Evolutionary conservation across 2,329 filamentous ascomycete species (phyloP), one percentile per base, ranked within the genome.

Genomic region (Ophiocordyceps robertsii): DNA sequence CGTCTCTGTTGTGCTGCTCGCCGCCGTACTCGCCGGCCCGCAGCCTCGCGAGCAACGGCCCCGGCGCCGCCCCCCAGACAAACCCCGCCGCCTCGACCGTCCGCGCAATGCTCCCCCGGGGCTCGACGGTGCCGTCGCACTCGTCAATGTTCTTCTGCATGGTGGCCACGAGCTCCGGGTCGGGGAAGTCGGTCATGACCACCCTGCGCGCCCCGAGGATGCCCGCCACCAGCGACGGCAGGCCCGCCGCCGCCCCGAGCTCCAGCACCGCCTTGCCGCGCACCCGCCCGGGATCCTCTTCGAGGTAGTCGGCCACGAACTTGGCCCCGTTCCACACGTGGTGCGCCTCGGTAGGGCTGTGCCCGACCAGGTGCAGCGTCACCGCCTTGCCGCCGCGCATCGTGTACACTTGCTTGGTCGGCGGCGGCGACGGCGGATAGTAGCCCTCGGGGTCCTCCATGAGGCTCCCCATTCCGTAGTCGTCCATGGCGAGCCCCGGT

Each of bases 241-340:
- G 71, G 0, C 88, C 90, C 1, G 86, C 86, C 13, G 86, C 90
- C 3, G 90, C 89, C 39, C 90, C 90, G 21, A 95, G 77, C 63
- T 95, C 90, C 9, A 95, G 75, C 2, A 95, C 75, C n/a, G 79
- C 78, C 56, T 77, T 80, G 49, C 64, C 71, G 13, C 63, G 55
- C n/a, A 94, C 71, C 5, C 85, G 70, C 9, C 61, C 54, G n/a
- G 78, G 72, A 49, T 78, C 69, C 36, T 74, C 65, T 62, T 95
- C 86, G 44, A 95, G 77, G 62, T 88, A 88, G 51, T 78, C 70
- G 14, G 88, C 77, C 39, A 90, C 73, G 33, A 85, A 77, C 47
- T 84, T 82, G 46, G 82, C 82, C 46, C 86, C 89, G 61, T 95
- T 93, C 90, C 90, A 96, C 29, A 95, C 73, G 49, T 84, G 74